Percentiles rank a stretch among this genome's conserved stretches.
phyloP scores from a whole-genome alignment of 1,139 yeast species.

The Lodderomyces orthopsilosis region DNA sequence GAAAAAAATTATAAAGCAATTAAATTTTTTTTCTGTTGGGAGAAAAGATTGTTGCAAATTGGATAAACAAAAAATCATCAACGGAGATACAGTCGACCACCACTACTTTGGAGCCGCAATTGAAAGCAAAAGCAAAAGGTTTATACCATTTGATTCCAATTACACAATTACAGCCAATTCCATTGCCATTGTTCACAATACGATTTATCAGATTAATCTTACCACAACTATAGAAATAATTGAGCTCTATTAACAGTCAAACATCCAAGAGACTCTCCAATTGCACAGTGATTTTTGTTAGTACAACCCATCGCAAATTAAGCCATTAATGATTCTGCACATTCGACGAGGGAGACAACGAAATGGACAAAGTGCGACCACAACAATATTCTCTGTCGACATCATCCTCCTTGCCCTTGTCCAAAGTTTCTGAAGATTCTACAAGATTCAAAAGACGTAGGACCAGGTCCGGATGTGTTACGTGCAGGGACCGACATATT shows the following conservation, averaged over 20 bases:
- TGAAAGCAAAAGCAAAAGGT: too few species aligned
- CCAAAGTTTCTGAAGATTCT: not conserved
- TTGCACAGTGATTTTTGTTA: not conserved
- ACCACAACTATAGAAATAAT: not conserved
- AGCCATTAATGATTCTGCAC: not conserved
- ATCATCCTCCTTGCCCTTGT: not conserved
- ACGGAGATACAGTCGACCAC: not conserved
- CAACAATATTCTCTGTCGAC: not conserved
- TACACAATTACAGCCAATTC: too few species aligned
- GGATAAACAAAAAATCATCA: not conserved
- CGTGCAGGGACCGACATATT: conserved; percentile 49
- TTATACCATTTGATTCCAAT: too few species aligned
- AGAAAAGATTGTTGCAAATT: not conserved
- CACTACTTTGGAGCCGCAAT: too few species aligned
- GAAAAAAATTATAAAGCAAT: not conserved
- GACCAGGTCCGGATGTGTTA: conserved; percentile 47
- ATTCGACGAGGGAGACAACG: not conserved
- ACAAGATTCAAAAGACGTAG: conserved; percentile 28
- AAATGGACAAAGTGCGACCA: not conserved
- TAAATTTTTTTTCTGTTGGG: not conserved
- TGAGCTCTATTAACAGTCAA: too few species aligned
- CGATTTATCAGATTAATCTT: too few species aligned
- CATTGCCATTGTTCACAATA: not conserved
- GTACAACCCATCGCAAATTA: not conserved
- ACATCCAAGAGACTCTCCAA: not conserved